phyloP scores from a whole-genome alignment of 139 green algal species.

The Chlorella sp. region DNA sequence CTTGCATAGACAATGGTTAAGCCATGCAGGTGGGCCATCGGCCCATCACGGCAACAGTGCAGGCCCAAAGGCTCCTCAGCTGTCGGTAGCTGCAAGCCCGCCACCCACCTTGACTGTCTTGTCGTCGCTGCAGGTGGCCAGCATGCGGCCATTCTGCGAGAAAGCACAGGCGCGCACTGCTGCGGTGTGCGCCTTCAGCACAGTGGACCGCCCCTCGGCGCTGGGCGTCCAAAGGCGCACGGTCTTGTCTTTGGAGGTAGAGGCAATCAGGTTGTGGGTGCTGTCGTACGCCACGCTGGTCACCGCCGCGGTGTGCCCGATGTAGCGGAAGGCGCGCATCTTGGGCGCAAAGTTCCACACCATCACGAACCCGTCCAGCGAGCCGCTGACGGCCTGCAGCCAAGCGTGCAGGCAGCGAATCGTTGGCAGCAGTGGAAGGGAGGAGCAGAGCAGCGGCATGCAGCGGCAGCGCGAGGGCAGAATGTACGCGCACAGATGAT shows the following conservation, averaged over 20 bases:
- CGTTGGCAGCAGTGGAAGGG: not conserved
- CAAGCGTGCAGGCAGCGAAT: slow-evolving; percentile 44
- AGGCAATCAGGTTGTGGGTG: slow-evolving; percentile 76
- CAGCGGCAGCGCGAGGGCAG: no score
- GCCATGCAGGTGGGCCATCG: no score
- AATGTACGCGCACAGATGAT: no score
- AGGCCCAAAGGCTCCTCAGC: no score
- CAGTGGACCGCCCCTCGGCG: slow-evolving; percentile 87
- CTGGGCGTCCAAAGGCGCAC: slow-evolving; percentile 85
- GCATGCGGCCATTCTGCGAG: slow-evolving; percentile 74
- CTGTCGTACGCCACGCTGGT: slow-evolving; percentile 83
- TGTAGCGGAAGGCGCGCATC: slow-evolving; percentile 82
- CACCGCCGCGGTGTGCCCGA: slow-evolving; percentile 85
- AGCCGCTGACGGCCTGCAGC: slow-evolving; percentile 84
- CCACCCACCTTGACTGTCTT: slow-evolving; percentile 86
- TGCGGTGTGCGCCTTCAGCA: slow-evolving; percentile 84
- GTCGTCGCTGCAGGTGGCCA: slow-evolving; percentile 85
- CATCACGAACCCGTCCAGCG: slow-evolving; percentile 84
- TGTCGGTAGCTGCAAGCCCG: no score
- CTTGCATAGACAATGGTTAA: no score
- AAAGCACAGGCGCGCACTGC: slow-evolving; percentile 85
- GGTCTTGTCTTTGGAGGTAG: slow-evolving; percentile 85
- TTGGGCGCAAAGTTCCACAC: slow-evolving; percentile 94
- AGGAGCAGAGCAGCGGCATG: not conserved
- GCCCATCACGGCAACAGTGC: no score